Evolutionary conservation across 139 green algal species (phyloP), one percentile per base, ranked within the genome.

Genomic region (Chlorella sorokiniana): DNA sequence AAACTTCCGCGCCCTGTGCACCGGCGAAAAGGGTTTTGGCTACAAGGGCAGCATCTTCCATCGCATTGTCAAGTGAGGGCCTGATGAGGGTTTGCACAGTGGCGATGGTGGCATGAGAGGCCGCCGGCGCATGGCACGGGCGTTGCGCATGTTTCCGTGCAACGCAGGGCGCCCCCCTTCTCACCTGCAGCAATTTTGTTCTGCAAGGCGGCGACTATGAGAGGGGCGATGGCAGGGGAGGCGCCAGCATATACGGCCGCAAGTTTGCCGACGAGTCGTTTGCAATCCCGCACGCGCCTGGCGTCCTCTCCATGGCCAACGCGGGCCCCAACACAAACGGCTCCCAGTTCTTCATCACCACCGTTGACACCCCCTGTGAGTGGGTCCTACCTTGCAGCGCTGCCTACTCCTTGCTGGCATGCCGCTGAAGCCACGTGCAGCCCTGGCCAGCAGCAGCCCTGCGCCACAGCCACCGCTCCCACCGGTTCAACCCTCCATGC

Each of bases 251-350:
- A 77, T 84, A 89, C 78, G 85, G 83, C 40, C 61, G 86, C 18
- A 81, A 74, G 54, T 91, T 90, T 42, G 33, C 44, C 3, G 78
- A 86, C 44, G 86, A 88, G 54, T 61, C 18, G n/a, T 85, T 84
- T 80, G 54, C n/a, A 5, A 76, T 83, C 23, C 45, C 38, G 31
- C 84, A 84, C 45, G 81, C 75, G 8, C 35, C 94, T 8, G 94
- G 94, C 64, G 92, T 97, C 22, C 85, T 98, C 10, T 88, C 70
- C 51, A 98, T 98, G 94, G 94, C 94, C 44, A 98, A 98, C 81
- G 73, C 85, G 0, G 93, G 93, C 22, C 91, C 88, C 4, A 86
- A 94, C 83, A 96, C 93, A 1, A 96, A 95, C 73, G 91, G 92
- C n/a, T 88, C 76, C 61, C 92, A 88, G 81, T 91, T 92, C 82